A percentile compares a stretch with the other conserved stretches of the same genome.
phyloP scores from a whole-genome alignment of 2,329 filamentous ascomycete genomes.

The Aureobasidium mangrovei region DNA sequence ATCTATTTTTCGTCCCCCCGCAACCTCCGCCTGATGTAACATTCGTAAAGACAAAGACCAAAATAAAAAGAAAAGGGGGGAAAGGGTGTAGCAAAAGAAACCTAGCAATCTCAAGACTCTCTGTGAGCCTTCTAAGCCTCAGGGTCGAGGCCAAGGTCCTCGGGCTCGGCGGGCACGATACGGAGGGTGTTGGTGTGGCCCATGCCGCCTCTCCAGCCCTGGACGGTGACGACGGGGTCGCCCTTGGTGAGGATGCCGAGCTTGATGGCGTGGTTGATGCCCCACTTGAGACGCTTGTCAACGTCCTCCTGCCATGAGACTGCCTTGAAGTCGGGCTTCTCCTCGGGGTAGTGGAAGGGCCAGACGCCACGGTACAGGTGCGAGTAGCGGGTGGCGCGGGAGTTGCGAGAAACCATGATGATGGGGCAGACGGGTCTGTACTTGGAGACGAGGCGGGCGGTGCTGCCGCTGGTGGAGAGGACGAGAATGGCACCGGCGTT shows the following conservation, averaged over 20 bases:
- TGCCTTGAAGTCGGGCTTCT: conserved; percentile 88
- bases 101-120: background rate
- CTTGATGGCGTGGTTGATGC: conserved; percentile 75
- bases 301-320: conserved; percentile 99
- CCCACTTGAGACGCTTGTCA: conserved; percentile 95
- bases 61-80: background rate
- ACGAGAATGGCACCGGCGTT: conserved; percentile 95
- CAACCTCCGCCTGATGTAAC: conserved; percentile 5
- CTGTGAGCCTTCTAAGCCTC: conserved; percentile 30
- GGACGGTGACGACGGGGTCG: conserved; percentile 72
- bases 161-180: conserved; percentile 40
- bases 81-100: background rate
- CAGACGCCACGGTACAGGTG: conserved; percentile 98
- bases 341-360: conserved; percentile 87
- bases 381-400: conserved; percentile 73
- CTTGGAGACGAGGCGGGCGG: conserved; percentile 91
- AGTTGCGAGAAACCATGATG: conserved; percentile 94
- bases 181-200: conserved; percentile 76
- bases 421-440: conserved; percentile 98
- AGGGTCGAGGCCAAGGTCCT: conserved; percentile 42
- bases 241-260: conserved; percentile 66
- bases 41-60: conserved; percentile 4
- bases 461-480: conserved; percentile 86
- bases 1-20: conserved; percentile 4
- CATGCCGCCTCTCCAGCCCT: conserved; percentile 87